Percentiles rank a stretch among this genome's conserved stretches.
These are phyloP conservation scores for Saposhnikovia divaricata DNA, from an alignment of 129 eudicot species.

Conservation along the genomic window DNA sequence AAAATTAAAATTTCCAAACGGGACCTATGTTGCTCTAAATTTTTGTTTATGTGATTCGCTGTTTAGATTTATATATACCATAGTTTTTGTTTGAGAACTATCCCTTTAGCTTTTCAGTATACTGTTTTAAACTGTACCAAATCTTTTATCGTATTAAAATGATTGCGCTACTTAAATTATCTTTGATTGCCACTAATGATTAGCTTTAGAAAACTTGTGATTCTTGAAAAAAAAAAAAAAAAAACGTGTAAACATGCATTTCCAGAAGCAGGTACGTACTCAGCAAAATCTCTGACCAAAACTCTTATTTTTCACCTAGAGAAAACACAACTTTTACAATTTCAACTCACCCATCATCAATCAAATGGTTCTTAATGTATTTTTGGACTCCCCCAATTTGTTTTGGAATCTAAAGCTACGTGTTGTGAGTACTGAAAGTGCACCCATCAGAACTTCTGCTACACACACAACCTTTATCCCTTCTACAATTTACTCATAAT, in stretches of 20 bases:
- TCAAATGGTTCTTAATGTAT: neutral
- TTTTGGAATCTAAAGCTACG: neutral
- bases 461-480: neutral
- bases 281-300: neutral
- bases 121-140: no score
- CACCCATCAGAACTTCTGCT: neutral
- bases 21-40: no score
- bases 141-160: no score
- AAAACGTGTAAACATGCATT: neutral
- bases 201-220: neutral
- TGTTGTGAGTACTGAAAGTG: neutral
- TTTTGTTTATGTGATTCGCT: no score
- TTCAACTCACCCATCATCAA: neutral
- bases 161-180: neutral
- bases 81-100: no score
- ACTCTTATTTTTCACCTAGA: constrained; percentile 1
- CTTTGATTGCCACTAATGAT: neutral
- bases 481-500: neutral
- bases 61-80: no score
- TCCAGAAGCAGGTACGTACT: neutral
- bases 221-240: neutral
- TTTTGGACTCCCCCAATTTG: neutral
- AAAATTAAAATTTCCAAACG: no score
- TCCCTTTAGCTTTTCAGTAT: no score
- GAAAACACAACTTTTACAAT: neutral